These are phyloP conservation scores for Ophiostoma quercus DNA, from an alignment of 2,329 filamentous ascomycete species.

Conservation along the genomic window DNA sequence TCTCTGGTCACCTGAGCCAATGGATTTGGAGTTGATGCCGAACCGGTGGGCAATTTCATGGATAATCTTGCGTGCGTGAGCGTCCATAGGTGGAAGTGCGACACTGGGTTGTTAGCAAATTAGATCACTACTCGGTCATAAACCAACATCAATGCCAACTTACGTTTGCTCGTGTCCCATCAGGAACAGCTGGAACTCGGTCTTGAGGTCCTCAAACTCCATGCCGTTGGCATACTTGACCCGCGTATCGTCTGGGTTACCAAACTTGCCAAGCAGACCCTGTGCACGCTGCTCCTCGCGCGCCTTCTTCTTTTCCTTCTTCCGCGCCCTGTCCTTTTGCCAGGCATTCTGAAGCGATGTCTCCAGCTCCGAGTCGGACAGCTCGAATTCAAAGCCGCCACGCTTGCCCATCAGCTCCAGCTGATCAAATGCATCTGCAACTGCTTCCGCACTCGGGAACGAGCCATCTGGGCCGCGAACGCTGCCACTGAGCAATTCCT, in stretches of 20 bases:
- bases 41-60: conserved; percentile 74
- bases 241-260: conserved; percentile 54
- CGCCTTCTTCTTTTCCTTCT: conserved; percentile 63
- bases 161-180: conserved; percentile 58
- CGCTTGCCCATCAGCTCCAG: conserved; percentile 67
- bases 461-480: conserved; percentile 29
- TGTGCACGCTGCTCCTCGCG: conserved; percentile 63
- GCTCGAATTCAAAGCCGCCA: conserved; percentile 32
- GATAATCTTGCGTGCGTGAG: conserved; percentile 67
- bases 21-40: conserved; percentile 77
- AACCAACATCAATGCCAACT: conserved; percentile 30
- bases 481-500: neutral
- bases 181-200: conserved; percentile 69
- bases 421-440: conserved; percentile 54
- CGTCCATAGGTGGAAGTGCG: conserved; percentile 77
- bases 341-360: conserved; percentile 54
- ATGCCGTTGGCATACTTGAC: conserved; percentile 71
- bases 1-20: conserved; percentile 65
- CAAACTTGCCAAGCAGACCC: conserved; percentile 59
- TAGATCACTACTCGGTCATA: neutral
- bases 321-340: conserved; percentile 65
- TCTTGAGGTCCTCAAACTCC: conserved; percentile 61
- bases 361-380: conserved; percentile 64
- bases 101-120: conserved; percentile 36
- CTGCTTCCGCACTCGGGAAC: conserved; percentile 39